phyloP scores from a whole-genome alignment of 2,329 filamentous ascomycete species.

The Aureobasidium sp. region DNA sequence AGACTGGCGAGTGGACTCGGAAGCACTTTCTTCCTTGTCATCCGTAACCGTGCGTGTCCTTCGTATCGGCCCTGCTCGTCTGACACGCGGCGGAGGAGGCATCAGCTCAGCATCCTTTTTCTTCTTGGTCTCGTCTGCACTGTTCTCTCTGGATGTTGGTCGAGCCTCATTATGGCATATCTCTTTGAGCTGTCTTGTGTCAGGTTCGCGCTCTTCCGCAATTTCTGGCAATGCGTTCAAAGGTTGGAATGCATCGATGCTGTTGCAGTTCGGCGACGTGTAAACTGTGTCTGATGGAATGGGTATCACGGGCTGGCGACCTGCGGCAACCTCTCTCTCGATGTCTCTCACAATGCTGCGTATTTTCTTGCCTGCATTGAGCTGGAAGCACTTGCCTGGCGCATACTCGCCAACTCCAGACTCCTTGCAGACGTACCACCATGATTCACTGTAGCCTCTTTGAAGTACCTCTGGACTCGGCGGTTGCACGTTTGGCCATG shows the following conservation, averaged over 20 bases:
- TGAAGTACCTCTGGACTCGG: slow-evolving; percentile 37
- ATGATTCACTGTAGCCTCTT: slow-evolving; percentile 44
- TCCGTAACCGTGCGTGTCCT: slow-evolving; percentile 3
- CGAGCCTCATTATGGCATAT: slow-evolving; percentile 39
- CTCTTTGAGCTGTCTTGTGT: slow-evolving; percentile 35
- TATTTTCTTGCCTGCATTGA: slow-evolving; percentile 40
- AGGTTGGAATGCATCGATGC: slow-evolving; percentile 30
- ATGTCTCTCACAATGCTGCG: slow-evolving; percentile 45
- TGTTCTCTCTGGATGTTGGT: not conserved
- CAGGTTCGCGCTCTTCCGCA: slow-evolving; percentile 35
- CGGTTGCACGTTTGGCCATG: slow-evolving; percentile 39
- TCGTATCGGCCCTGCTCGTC: slow-evolving; percentile 10
- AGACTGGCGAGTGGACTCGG: slow-evolving; percentile 3
- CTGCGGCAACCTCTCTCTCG: slow-evolving; percentile 41
- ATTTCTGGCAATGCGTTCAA: slow-evolving; percentile 32
- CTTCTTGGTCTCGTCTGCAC: slow-evolving; percentile 17
- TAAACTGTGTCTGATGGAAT: slow-evolving; percentile 44
- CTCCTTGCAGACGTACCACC: slow-evolving; percentile 43
- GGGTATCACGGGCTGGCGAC: slow-evolving; percentile 42
- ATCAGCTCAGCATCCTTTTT: slow-evolving; percentile 28
- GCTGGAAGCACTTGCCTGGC: slow-evolving; percentile 39
- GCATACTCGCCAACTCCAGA: slow-evolving; percentile 45
- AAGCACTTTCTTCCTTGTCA: not conserved
- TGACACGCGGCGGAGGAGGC: slow-evolving; percentile 23
- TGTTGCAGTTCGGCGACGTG: slow-evolving; percentile 36